Conservation (phyloP, 2,329 filamentous ascomycete genomes). For the Aspergillus persii region DNA sequence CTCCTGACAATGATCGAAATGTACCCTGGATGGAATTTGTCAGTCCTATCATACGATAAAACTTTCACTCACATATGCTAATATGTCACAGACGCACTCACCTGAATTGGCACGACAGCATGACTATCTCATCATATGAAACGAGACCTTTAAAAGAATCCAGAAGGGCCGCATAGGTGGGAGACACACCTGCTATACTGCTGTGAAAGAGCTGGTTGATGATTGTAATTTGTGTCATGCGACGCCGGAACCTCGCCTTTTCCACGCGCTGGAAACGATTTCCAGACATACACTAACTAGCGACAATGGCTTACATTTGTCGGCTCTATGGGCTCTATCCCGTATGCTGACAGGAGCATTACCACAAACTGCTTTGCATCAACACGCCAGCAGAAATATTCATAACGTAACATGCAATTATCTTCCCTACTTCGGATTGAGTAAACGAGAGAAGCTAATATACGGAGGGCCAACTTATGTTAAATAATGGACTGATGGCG, state of each 20-base stretch:
- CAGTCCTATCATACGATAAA: constrained; percentile 5
- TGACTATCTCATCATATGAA: constrained; percentile 31
- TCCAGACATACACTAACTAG: too few species aligned
- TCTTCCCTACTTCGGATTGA: too few species aligned
- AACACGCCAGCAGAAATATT: too few species aligned
- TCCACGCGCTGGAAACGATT: not conserved
- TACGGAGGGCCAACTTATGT: too few species aligned
- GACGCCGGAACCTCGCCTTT: not conserved
- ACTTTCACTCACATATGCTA: not conserved
- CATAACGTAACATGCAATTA: too few species aligned
- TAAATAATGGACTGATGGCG: too few species aligned
- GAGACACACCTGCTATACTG: not conserved
- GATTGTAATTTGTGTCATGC: not conserved
- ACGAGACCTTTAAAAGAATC: not conserved
- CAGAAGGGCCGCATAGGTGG: not conserved
- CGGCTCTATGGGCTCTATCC: too few species aligned
- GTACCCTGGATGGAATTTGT: constrained; percentile 30
- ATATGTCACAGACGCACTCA: constrained; percentile 20
- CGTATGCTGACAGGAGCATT: too few species aligned
- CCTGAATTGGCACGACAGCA: constrained; percentile 23
- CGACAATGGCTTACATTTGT: too few species aligned
- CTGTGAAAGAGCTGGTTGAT: not conserved
- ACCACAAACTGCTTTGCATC: too few species aligned
- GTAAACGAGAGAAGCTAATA: too few species aligned
- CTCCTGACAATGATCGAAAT: constrained; percentile 20